Conservation (phyloP, 1,284 basidiomycete genomes). For the Ustilago bromivora region DNA sequence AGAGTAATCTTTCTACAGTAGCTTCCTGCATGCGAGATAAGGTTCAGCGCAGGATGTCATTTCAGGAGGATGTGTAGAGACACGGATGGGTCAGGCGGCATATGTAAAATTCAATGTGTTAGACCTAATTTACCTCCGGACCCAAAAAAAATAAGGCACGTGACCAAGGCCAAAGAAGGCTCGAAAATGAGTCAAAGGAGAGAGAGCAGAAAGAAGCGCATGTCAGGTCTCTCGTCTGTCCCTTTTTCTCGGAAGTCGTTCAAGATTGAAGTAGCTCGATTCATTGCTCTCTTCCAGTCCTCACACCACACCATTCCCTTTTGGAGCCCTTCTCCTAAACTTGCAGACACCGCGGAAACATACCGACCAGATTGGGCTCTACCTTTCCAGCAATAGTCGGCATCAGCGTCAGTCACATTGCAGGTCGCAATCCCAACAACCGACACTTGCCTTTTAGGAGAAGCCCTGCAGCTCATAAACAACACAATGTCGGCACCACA, state of each 20-base stretch:
- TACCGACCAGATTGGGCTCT: no score
- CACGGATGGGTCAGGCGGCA: background rate
- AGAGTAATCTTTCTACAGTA: background rate
- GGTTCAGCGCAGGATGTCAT: background rate
- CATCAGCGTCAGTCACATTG: background rate
- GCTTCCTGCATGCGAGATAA: slow-evolving; percentile 3
- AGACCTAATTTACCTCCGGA: background rate
- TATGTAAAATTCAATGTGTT: background rate
- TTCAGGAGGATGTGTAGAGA: slow-evolving; percentile 23
- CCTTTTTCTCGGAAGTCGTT: slow-evolving; percentile 2
- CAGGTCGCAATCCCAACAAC: background rate
- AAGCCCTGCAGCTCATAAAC: background rate
- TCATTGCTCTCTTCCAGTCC: background rate
- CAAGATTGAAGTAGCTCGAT: background rate
- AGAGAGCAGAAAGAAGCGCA: slow-evolving; percentile 11
- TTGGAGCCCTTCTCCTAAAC: background rate
- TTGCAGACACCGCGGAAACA: no score
- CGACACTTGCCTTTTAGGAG: background rate
- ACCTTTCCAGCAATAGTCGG: no score
- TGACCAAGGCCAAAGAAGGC: slow-evolving; percentile 12
- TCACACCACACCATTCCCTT: background rate
- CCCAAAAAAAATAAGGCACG: background rate
- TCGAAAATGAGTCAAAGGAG: slow-evolving; percentile 27
- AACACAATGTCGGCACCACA: slow-evolving; percentile 37
- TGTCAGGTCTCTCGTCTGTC: background rate